phyloP scores from a whole-genome alignment of 2,329 filamentous ascomycete genomes.

The Alternaria conjuncta region DNA sequence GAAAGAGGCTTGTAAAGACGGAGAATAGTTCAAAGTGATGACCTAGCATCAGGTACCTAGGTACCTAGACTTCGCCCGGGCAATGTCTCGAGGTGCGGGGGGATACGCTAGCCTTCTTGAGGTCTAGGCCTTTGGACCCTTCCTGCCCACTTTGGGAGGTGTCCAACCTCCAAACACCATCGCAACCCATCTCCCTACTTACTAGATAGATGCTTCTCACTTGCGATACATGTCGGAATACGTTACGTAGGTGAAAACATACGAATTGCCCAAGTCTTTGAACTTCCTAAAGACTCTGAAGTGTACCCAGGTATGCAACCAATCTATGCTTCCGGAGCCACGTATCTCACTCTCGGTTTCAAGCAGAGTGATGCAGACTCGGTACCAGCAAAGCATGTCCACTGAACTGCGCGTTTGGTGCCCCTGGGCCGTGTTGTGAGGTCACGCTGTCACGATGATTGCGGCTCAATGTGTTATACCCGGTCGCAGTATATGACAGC shows the following conservation, averaged over 20 bases:
- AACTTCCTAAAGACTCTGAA: neutral
- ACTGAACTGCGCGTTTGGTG: neutral
- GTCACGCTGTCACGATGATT: constrained; percentile 9
- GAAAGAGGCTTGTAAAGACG: neutral
- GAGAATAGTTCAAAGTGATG: neutral
- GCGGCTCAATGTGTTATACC: constrained; percentile 30
- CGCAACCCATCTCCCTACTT: neutral
- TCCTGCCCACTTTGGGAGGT: neutral
- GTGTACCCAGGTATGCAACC: neutral
- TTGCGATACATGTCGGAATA: neutral
- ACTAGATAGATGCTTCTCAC: neutral
- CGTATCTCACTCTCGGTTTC: neutral
- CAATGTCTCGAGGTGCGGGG: neutral
- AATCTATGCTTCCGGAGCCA: neutral
- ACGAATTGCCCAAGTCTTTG: neutral
- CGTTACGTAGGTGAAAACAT: neutral
- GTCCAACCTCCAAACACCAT: neutral
- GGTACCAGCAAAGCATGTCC: neutral
- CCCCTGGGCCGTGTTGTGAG: neutral
- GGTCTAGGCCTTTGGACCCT: neutral
- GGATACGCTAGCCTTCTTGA: neutral
- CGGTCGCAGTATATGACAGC: constrained; percentile 13
- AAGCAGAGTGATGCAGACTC: neutral
- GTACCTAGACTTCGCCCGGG: neutral
- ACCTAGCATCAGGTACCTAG: too few relatives aligned